Evolutionary conservation across 176 grass and related monocot genomes (phyloP), one percentile per base, ranked within the genome.

Genomic region (Oropetium thomaeum): DNA sequence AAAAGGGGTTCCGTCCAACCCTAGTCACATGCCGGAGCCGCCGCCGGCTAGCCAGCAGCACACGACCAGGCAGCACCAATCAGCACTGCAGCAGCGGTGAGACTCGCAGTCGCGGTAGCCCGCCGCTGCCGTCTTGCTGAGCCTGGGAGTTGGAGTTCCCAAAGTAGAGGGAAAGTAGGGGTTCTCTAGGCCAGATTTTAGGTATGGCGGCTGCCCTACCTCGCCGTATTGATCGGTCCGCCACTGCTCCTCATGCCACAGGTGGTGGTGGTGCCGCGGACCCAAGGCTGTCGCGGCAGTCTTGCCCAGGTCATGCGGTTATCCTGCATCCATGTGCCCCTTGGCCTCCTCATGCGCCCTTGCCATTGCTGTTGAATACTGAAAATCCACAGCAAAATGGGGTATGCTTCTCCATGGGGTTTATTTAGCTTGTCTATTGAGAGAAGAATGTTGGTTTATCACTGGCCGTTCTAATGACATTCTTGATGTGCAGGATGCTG

Each of bases 301-400:
- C 74, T 39, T 89, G 83, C 79, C 70, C 86, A 9, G 82, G 69
- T 1, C 83, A 86, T 72, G 43, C 86, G 22, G 79, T 86, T 11
- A 43, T 71, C 39, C 62, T 76, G 51, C 77, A n/a, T n/a, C 79
- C 90, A 39, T 79, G 59, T 34, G 38, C 52, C 7, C 28, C 82
- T 53, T 89, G 78, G 82, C 60, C 83, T 65, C 82, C 59, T 64
- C 83, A 77, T 28, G 29, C 42, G 43, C 43, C 79, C 22, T 60
- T 72, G 26, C 83, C 51, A 4, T 26, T 25, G 17, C 63, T 69
- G 39, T 47, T 67, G 51, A 87, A 77, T 78, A 23, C 58, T 69
- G 22, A 15, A 22, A 30, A 73, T 70, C 71, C 85, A 25, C 71
- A 78, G 57, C 71, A 88, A 71, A 87, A 88, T 54, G 35, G 2